These are phyloP conservation scores for Rhizophora mangle DNA, from an alignment of 345 rosid genomes.

Conservation along the genomic window DNA sequence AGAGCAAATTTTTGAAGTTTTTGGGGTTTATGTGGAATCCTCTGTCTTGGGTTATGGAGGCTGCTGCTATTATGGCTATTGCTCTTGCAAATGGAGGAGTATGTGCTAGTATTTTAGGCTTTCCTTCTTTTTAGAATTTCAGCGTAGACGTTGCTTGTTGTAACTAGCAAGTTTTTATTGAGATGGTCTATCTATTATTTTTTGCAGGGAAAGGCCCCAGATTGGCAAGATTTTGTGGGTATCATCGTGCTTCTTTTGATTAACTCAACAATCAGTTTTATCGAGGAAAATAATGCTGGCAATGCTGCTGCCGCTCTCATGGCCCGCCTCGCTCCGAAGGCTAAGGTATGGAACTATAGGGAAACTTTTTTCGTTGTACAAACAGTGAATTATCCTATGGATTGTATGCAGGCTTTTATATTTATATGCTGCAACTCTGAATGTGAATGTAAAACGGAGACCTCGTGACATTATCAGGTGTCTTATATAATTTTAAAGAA, in stretches of 20 bases:
- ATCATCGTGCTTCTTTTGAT: slow-evolving; percentile 83
- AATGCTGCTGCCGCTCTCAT: slow-evolving; percentile 97
- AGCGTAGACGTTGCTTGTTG: neutral
- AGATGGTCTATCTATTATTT: neutral
- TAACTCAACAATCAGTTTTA: slow-evolving; percentile 92
- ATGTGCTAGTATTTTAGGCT: slow-evolving; percentile 24
- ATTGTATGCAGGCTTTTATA: neutral
- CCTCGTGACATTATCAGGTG: neutral
- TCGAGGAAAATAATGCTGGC: slow-evolving; percentile 95
- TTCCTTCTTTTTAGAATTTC: neutral
- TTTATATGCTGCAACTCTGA: neutral
- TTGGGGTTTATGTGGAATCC: slow-evolving; percentile 99
- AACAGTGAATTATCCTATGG: neutral
- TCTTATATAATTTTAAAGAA: neutral
- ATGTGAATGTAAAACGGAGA: neutral
- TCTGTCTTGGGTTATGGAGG: slow-evolving; percentile 99
- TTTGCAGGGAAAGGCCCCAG: slow-evolving; percentile 88
- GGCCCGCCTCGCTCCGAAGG: slow-evolving; percentile 96
- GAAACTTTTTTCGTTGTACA: neutral
- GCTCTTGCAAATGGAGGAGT: slow-evolving; percentile 99
- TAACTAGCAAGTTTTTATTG: neutral
- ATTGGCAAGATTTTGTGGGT: slow-evolving; percentile 98
- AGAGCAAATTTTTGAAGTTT: slow-evolving; percentile 82
- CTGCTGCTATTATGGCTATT: slow-evolving; percentile 98
- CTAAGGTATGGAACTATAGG: slow-evolving; percentile 54